phyloP scores from a whole-genome alignment of 2,329 filamentous ascomycete genomes.

The Alternaria metachromatica region DNA sequence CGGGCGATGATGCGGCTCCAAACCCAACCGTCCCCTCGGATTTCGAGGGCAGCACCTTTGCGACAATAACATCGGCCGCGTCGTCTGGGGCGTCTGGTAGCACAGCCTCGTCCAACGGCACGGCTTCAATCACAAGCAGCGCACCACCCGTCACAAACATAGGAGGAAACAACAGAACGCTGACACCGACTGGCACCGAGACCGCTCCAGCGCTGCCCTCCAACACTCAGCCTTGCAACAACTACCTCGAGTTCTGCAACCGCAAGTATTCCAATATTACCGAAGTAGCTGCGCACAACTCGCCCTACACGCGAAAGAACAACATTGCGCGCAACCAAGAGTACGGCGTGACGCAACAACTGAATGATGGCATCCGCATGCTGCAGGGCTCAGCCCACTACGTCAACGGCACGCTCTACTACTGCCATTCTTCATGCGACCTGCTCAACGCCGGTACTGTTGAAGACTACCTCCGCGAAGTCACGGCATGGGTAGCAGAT shows the following conservation, averaged over 20 bases:
- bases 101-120: constrained; percentile 28
- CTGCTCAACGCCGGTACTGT: constrained; percentile 84
- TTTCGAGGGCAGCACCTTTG: constrained; percentile 38
- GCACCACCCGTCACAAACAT: constrained; percentile 36
- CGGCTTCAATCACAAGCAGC: constrained; percentile 14
- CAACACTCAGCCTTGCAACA: constrained; percentile 53
- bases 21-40: constrained; percentile 36
- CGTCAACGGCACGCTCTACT: constrained; percentile 69
- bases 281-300: constrained; percentile 52
- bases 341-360: constrained; percentile 46
- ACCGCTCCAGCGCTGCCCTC: constrained; percentile 39
- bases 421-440: constrained; percentile 88
- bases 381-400: constrained; percentile 67
- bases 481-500: constrained; percentile 73
- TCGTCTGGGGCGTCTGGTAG: constrained; percentile 20
- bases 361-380: constrained; percentile 52
- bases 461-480: constrained; percentile 72
- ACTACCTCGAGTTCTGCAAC: constrained; percentile 49
- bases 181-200: constrained; percentile 27
- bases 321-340: constrained; percentile 49
- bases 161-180: constrained; percentile 36
- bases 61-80: constrained; percentile 20
- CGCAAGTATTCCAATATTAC: constrained; percentile 52
- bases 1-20: constrained; percentile 29
- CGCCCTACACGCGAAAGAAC: constrained; percentile 42